A percentile compares a stretch with the other conserved stretches of the same genome.
These are phyloP conservation scores for Backusella psychrophila DNA, from an alignment of 192 early-diverging fungal genomes.

Conservation along the genomic window DNA sequence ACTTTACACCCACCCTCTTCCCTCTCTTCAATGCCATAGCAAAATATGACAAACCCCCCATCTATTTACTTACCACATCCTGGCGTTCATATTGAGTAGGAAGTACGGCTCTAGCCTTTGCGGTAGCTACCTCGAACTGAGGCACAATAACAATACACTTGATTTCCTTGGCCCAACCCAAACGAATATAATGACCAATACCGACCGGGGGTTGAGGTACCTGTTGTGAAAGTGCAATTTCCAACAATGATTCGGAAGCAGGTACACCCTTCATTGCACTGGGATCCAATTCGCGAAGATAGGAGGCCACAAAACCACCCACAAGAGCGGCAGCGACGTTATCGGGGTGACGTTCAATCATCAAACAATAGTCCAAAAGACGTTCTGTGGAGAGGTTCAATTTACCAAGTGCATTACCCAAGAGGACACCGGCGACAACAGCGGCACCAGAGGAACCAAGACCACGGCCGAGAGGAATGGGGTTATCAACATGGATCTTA, in stretches of 20 bases:
- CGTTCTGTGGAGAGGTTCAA: conserved; percentile 69
- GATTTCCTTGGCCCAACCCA: conserved; percentile 69
- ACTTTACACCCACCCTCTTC: neutral
- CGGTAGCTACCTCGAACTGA: conserved; percentile 91
- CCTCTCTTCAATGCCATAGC: too few species aligned
- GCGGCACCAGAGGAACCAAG: conserved; percentile 97
- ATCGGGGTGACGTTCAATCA: conserved; percentile 97
- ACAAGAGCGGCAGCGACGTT: conserved; percentile 93
- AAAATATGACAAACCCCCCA: neutral
- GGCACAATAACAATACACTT: conserved; percentile 80
- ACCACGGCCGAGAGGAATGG: conserved; percentile 93
- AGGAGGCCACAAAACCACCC: conserved; percentile 93
- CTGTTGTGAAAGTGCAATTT: conserved; percentile 30
- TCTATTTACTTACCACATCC: conserved; percentile 70
- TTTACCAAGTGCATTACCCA: conserved; percentile 74
- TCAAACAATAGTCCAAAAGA: conserved; percentile 88
- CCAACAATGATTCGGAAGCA: conserved; percentile 44
- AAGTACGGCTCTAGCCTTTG: conserved; percentile 85
- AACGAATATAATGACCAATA: conserved; percentile 66
- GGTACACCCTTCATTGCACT: conserved; percentile 45
- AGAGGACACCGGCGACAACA: conserved; percentile 87
- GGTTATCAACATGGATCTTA: conserved; percentile 79
- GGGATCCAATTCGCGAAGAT: conserved; percentile 60
- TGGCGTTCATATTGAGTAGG: conserved; percentile 71
- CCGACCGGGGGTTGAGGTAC: conserved; percentile 56